Conservation (phyloP, 2,329 filamentous ascomycete species). For the Septoria petroselini region DNA sequence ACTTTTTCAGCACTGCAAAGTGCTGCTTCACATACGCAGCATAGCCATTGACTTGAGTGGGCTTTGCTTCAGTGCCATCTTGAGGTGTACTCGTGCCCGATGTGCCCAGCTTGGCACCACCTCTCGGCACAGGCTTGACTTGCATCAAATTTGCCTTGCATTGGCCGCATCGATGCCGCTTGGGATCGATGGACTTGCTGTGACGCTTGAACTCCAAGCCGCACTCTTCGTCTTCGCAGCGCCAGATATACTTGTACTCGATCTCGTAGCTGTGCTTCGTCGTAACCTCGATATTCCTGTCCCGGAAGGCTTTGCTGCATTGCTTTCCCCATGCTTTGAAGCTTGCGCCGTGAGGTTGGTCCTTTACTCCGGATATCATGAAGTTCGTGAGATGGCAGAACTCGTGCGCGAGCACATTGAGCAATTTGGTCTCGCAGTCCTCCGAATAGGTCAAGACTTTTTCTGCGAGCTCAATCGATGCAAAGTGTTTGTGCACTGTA, state of each 20-base stretch:
- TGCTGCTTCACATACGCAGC: conserved; percentile 64
- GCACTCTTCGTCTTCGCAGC: conserved; percentile 61
- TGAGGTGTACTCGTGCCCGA: no score
- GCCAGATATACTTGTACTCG: conserved; percentile 89
- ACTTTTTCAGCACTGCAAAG: conserved; percentile 59
- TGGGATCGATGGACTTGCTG: conserved; percentile 76
- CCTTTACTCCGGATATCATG: conserved; percentile 73
- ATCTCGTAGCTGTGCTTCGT: conserved; percentile 90
- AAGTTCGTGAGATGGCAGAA: conserved; percentile 94
- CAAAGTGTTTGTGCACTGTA: conserved; percentile 49
- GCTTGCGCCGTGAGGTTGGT: conserved; percentile 75
- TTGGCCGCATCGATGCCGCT: conserved; percentile 68
- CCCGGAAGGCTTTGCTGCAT: conserved; percentile 57
- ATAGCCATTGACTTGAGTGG: conserved; percentile 48
- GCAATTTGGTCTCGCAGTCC: conserved; percentile 45
- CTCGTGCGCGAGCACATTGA: conserved; percentile 93
- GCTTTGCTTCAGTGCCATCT: background rate
- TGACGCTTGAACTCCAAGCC: conserved; percentile 74
- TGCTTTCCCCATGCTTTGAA: conserved; percentile 73
- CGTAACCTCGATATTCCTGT: conserved; percentile 69
- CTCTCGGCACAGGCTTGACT: conserved; percentile 70
- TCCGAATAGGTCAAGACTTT: conserved; percentile 79
- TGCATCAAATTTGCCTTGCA: conserved; percentile 70
- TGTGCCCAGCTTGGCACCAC: background rate
- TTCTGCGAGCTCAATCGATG: conserved; percentile 80